Evolutionary conservation across 2,329 filamentous ascomycete species (phyloP).

Genomic region (Aspergillus brasiliensis): DNA sequence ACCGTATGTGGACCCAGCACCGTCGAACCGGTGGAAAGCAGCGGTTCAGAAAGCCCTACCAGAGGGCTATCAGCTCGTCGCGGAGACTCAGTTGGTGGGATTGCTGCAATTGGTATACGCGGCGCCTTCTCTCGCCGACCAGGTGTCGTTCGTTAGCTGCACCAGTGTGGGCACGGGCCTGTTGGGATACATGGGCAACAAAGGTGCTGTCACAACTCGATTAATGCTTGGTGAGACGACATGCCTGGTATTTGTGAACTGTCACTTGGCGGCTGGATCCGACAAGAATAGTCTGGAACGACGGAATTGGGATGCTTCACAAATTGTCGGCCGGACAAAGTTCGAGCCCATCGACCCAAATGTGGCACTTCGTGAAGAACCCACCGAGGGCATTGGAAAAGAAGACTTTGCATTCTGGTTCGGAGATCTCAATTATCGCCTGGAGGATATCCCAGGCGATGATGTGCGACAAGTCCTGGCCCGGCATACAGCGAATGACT

Average conservation of each 20-base stretch:
- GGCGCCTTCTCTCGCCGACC: constrained; percentile 71
- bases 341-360: constrained; percentile 75
- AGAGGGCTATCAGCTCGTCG: constrained; percentile 72
- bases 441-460: constrained; percentile 84
- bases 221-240: constrained; percentile 89
- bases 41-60: constrained; percentile 75
- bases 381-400: constrained; percentile 69
- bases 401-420: constrained; percentile 97
- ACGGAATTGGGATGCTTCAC: constrained; percentile 84
- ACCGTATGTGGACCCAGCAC: constrained; percentile 71
- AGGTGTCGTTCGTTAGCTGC: constrained; percentile 79
- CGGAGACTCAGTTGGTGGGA: constrained; percentile 83
- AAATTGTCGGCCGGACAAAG: constrained; percentile 73
- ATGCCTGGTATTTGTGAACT: constrained; percentile 85
- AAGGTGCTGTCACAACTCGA: constrained; percentile 81
- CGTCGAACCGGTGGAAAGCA: constrained; percentile 77
- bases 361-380: constrained; percentile 59
- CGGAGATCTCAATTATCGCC: constrained; percentile 90
- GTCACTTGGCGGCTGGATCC: constrained; percentile 83
- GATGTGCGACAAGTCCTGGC: constrained; percentile 84
- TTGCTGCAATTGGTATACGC: constrained; percentile 84
- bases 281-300: constrained; percentile 77
- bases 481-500: constrained; percentile 79
- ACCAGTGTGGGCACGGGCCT: constrained; percentile 84
- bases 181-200: constrained; percentile 93